Conservation (phyloP, 768 basidiomycete genomes). For the Xanthoconium purpureum region DNA sequence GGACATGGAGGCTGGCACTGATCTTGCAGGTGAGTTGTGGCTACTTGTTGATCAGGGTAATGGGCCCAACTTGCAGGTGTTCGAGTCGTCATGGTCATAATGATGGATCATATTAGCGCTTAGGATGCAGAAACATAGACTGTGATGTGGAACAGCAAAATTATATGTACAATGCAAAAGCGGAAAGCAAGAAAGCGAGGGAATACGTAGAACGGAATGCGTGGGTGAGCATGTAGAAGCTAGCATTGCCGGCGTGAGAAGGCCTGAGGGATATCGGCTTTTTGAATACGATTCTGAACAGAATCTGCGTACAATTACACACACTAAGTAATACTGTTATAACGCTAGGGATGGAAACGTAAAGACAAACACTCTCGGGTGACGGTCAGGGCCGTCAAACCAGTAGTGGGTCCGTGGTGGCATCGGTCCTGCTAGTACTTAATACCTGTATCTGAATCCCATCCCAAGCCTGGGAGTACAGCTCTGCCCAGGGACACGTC, state of each 20-base stretch:
- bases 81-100: not conserved
- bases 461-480: constrained; percentile 26
- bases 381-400: not conserved
- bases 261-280: not conserved
- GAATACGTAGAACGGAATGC: constrained; percentile 13
- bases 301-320: constrained; percentile 20
- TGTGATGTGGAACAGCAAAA: constrained; percentile 3
- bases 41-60: not conserved
- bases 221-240: constrained; percentile 1
- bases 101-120: constrained; percentile 4
- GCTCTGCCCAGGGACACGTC: constrained; percentile 25
- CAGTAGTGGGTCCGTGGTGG: not conserved
- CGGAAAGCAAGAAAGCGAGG: not conserved
- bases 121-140: not conserved
- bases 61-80: not conserved
- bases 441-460: constrained; percentile 29
- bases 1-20: constrained; percentile 3
- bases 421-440: constrained; percentile 9
- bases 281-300: constrained; percentile 14
- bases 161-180: constrained; percentile 10
- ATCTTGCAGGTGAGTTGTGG: constrained; percentile 3
- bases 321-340: constrained; percentile 20
- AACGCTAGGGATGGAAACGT: constrained; percentile 10
- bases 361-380: constrained; percentile 4
- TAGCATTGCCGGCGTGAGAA: constrained; percentile 4